These are phyloP conservation scores for Gentiana straminea DNA, from an alignment of 257 asterid species.

Conservation along the genomic window DNA sequence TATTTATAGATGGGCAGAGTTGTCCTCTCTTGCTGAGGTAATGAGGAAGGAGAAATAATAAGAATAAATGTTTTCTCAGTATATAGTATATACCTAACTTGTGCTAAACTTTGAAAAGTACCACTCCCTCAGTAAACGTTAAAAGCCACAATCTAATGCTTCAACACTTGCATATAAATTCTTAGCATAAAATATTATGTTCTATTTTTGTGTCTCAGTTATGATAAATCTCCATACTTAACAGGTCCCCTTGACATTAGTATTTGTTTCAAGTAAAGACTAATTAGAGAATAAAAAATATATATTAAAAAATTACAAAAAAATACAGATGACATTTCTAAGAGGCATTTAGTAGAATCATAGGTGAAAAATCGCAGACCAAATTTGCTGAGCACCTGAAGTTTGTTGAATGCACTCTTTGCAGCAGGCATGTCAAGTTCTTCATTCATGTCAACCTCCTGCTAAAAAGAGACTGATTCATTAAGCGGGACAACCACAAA, in stretches of 20 bases:
- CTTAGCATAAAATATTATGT: too few species aligned
- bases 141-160: background rate
- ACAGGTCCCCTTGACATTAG: too few species aligned
- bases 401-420: slow-evolving; percentile 69
- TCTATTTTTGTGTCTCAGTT: too few species aligned
- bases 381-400: slow-evolving; percentile 39
- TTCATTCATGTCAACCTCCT: slow-evolving; percentile 53
- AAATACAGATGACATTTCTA: background rate
- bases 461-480: slow-evolving; percentile 13
- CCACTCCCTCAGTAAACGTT: background rate
- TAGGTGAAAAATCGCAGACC: background rate
- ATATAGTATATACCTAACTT: background rate
- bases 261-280: too few species aligned
- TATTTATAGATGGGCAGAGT: slow-evolving; percentile 74
- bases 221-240: too few species aligned
- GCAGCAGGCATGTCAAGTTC: slow-evolving; percentile 52
- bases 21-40: slow-evolving; percentile 66
- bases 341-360: background rate
- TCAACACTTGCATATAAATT: background rate
- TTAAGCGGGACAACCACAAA: slow-evolving; percentile 3
- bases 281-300: too few species aligned
- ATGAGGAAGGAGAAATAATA: slow-evolving; percentile 5
- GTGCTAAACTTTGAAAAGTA: background rate
- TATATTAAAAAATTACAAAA: too few species aligned
- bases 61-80: background rate